phyloP scores from a whole-genome alignment of 2,329 filamentous ascomycete genomes.

The Epichloe uncinata region DNA sequence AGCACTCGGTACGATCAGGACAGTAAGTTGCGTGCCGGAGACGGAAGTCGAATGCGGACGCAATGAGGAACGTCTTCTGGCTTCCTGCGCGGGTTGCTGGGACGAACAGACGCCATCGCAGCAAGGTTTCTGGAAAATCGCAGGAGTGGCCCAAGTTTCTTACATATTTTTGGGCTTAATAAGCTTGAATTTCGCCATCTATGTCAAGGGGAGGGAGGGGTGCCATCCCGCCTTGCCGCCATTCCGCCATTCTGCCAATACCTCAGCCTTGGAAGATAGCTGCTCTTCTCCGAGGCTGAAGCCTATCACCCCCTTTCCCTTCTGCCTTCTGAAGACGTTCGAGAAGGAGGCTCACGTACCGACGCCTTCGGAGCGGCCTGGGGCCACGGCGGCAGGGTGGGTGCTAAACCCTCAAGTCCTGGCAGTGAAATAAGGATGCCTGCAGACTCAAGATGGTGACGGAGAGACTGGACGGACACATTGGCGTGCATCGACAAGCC shows the following conservation, averaged over 20 bases:
- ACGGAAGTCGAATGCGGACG: too few species aligned
- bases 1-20: background rate
- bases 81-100: too few species aligned
- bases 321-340: constrained; percentile 13
- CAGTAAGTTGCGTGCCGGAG: too few species aligned
- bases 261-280: background rate
- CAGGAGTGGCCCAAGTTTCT: background rate
- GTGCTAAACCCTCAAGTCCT: too few species aligned
- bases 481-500: too few species aligned
- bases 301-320: background rate
- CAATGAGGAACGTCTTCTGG: too few species aligned
- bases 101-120: background rate
- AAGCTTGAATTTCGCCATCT: background rate
- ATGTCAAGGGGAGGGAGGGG: background rate
- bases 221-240: background rate
- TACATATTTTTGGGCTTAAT: background rate
- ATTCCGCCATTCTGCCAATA: too few species aligned
- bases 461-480: too few species aligned
- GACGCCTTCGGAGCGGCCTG: too few species aligned
- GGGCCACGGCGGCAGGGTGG: too few species aligned
- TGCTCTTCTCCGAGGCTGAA: background rate
- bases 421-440: too few species aligned
- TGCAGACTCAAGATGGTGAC: too few species aligned
- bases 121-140: constrained; percentile 5
- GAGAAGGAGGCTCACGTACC: constrained; percentile 9